Conservation (phyloP, 225 moss, liverwort and hornwort genomes). For the Antitrichia curtipendula region DNA sequence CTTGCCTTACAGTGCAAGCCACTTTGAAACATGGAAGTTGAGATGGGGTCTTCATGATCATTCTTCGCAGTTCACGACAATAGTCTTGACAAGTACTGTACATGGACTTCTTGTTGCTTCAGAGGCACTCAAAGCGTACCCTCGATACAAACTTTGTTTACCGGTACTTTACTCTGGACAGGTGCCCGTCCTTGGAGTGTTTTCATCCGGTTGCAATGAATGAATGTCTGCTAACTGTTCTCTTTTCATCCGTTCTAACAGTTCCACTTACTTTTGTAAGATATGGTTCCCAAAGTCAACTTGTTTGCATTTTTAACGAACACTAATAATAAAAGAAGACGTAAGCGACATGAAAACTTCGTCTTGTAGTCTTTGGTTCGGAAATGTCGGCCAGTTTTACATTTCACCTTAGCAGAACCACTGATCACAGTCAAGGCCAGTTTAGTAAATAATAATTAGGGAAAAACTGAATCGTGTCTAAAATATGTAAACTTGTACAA, state of each 20-base stretch:
- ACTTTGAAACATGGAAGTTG: background rate
- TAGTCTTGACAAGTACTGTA: background rate
- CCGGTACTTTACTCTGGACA: background rate
- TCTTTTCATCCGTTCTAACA: background rate
- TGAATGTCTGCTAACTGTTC: background rate
- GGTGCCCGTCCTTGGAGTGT: background rate
- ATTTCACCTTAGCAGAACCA: background rate
- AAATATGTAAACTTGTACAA: too few species aligned
- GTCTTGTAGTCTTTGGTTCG: background rate
- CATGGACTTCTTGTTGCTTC: background rate
- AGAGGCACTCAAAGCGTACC: background rate
- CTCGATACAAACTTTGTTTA: background rate
- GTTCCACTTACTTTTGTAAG: background rate
- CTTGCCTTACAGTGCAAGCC: conserved; percentile 12
- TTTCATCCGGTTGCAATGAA: background rate
- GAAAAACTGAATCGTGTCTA: too few species aligned
- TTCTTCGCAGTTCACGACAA: background rate
- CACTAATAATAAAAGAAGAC: background rate
- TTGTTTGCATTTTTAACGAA: background rate
- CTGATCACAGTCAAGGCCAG: too few species aligned
- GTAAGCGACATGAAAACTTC: background rate
- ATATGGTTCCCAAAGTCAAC: background rate
- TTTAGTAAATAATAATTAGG: too few species aligned
- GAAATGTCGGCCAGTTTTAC: background rate
- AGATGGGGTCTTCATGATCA: background rate